Conservation (phyloP, 2,329 filamentous ascomycete genomes). For the Eurotiales sp. region DNA sequence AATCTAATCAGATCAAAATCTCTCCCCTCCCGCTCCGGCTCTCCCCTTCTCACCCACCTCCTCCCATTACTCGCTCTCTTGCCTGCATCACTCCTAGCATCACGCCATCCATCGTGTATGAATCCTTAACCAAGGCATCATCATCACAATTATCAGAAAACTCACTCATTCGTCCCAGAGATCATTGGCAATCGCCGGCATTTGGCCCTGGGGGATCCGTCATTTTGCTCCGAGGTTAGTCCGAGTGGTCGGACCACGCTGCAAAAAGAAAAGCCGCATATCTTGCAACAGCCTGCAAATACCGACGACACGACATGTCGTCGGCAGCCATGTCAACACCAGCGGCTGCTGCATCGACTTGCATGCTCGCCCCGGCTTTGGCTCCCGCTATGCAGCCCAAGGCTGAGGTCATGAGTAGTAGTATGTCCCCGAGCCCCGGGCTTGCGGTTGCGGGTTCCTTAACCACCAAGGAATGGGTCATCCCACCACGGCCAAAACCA, state of each 20-base stretch:
- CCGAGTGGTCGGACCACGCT: not conserved
- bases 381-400: constrained; percentile 33
- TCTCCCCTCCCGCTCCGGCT: not conserved
- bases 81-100: too few species aligned
- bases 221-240: not conserved
- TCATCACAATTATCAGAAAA: not conserved
- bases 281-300: not conserved
- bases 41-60: not conserved
- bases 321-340: constrained; percentile 6
- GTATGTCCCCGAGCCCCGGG: constrained; percentile 29
- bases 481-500: constrained; percentile 80
- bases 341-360: not conserved
- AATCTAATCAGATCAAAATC: constrained; percentile 17
- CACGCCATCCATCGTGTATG: too few species aligned
- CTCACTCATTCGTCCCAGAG: not conserved
- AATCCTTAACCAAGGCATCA: too few species aligned
- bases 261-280: too few species aligned
- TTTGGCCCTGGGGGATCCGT: not conserved
- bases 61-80: too few species aligned
- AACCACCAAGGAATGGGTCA: constrained; percentile 81
- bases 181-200: too few species aligned
- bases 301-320: constrained; percentile 7
- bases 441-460: constrained; percentile 50
- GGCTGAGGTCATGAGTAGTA: constrained; percentile 9
- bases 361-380: constrained; percentile 20